Base-by-base conservation (phyloP, 2,329 filamentous ascomycete genomes). In the Purpureocillium lavendulum region DNA sequence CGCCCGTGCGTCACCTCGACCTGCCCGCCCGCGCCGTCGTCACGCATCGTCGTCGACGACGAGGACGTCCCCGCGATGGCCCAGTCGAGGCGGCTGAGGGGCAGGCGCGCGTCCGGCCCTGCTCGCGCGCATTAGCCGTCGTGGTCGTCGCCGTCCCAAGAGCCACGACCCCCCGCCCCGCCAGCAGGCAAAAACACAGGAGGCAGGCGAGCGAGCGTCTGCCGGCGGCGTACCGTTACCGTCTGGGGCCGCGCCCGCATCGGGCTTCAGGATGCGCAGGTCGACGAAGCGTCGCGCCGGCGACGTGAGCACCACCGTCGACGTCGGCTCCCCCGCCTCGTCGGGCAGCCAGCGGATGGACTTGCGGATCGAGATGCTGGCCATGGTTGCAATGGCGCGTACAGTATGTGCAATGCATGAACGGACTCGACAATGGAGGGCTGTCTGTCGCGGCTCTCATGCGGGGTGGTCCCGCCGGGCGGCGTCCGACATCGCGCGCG, bases 271-370 rank as follows among this genome's bases (percentile, higher is more conserved):
- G 37, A 81, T 62, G 31, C 81, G 73, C 16, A 83, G 53, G 50
- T 84, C 81, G 30, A 84, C 71, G 52, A 81, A 84, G 30, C 64
- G 69, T 24, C 63, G 63, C 18, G 56, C 53, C 1, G 75, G 71
- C 3, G 76, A 76, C 0, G 80, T 84, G 34, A 84, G 61, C 11
- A 84, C 81, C 4, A 82, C 53, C 0, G 80, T 84, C 2, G 69
- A 71, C 0, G 80, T 84, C 13, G 75, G 75, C 55, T 84, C 80
- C 37, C 58, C 59, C n/a, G 69, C 55, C 13, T 60, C 52, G 1
- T 64, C 66, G 0, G 71, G 70, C 3, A 73, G 60, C 73, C 76
- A 80, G 43, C 70, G 70, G 47, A 83, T 81, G 45, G 69, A 75
- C 36, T 71, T 62, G 34, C 80, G 71, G 38, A 70, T 54, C 0